A percentile compares a stretch with the other conserved stretches of the same genome.
Conservation (phyloP, 805 yeast species). For the Brettanomyces custersianus region DNA sequence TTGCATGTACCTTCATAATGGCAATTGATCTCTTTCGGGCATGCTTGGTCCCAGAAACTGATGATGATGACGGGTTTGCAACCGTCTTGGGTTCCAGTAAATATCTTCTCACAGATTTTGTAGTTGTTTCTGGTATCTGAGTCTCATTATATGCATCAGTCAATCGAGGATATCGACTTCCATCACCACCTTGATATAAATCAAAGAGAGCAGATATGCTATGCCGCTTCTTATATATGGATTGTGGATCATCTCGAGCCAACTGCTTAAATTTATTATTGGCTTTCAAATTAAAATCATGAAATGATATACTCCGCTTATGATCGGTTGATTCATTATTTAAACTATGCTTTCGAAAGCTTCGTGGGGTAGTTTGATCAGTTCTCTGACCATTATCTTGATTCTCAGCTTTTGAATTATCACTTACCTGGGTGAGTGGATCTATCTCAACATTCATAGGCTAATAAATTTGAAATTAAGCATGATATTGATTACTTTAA, state of each 20-base stretch:
- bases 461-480: too few species aligned
- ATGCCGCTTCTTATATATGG: slow-evolving; percentile 14
- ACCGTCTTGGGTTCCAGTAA: neutral
- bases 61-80: neutral
- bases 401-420: too few species aligned
- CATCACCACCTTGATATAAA: slow-evolving; percentile 3
- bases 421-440: too few species aligned
- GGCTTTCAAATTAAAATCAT: too few species aligned
- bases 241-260: slow-evolving; percentile 2
- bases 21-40: slow-evolving; percentile 13
- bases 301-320: too few species aligned
- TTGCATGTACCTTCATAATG: slow-evolving; percentile 2
- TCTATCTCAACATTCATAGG: too few species aligned
- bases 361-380: neutral
- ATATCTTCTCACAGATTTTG: neutral
- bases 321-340: neutral
- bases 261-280: too few species aligned
- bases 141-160: slow-evolving; percentile 20
- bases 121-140: slow-evolving; percentile 20
- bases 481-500: too few species aligned
- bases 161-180: slow-evolving; percentile 9
- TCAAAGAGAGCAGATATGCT: slow-evolving; percentile 12
- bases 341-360: slow-evolving; percentile 1
- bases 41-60: slow-evolving; percentile 4
- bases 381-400: too few species aligned